These are phyloP conservation scores for Beauveria sp. DNA, from an alignment of 2,329 filamentous ascomycete species.

Conservation along the genomic window DNA sequence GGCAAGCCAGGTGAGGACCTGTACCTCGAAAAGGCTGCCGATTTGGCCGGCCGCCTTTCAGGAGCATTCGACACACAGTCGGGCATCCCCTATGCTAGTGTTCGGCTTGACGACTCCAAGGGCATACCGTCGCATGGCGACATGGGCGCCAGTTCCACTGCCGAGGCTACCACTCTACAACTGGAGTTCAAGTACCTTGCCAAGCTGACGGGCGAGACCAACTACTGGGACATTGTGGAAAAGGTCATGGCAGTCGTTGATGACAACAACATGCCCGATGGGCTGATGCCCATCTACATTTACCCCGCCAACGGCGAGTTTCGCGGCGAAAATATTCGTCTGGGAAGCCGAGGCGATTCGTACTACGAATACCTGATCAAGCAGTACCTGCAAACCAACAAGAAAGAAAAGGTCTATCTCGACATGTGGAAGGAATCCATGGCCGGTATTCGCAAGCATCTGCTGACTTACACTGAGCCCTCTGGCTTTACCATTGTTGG, in stretches of 20 bases:
- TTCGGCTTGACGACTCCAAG: slow-evolving; percentile 71
- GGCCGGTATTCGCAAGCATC: slow-evolving; percentile 78
- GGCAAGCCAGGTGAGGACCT: slow-evolving; percentile 76
- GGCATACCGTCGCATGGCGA: slow-evolving; percentile 79
- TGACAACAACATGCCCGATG: slow-evolving; percentile 68
- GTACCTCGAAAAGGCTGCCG: slow-evolving; percentile 91
- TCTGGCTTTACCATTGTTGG: slow-evolving; percentile 82
- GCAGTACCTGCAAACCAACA: slow-evolving; percentile 89
- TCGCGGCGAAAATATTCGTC: slow-evolving; percentile 74
- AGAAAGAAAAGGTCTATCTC: slow-evolving; percentile 75
- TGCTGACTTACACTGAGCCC: slow-evolving; percentile 79
- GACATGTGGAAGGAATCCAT: slow-evolving; percentile 91
- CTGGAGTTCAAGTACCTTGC: slow-evolving; percentile 96
- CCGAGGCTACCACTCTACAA: slow-evolving; percentile 86
- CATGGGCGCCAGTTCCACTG: slow-evolving; percentile 82
- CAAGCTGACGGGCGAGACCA: slow-evolving; percentile 83
- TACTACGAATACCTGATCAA: slow-evolving; percentile 99
- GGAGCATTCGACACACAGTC: slow-evolving; percentile 82
- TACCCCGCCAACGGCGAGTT: slow-evolving; percentile 73
- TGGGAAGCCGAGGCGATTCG: slow-evolving; percentile 90
- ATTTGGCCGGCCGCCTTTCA: slow-evolving; percentile 79
- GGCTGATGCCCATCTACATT: slow-evolving; percentile 87
- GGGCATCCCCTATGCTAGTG: slow-evolving; percentile 82
- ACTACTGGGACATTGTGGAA: slow-evolving; percentile 89
- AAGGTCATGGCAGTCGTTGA: slow-evolving; percentile 89